Base-by-base conservation (phyloP, 306 rosid species). In the Castanospermum australe region DNA sequence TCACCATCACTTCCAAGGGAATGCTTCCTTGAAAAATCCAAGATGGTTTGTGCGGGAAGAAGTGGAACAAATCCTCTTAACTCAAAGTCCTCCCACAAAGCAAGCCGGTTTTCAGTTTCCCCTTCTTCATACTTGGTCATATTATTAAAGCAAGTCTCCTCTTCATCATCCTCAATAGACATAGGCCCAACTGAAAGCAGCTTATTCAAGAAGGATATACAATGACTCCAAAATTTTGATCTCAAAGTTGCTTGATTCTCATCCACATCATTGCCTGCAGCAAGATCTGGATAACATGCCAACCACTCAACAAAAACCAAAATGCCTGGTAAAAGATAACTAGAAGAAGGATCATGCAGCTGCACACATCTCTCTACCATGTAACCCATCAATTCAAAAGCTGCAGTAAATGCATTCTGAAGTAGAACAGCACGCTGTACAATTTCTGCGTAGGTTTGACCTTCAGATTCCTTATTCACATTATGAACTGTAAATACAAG, bases 61-160 rank as follows among this genome's bases (percentile, higher is more conserved):
- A 94, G 97, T 22, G 98, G 97, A 90, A 85, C 8, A 67, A 90
- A 94, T 65, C 98, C 98, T 85, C 97, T 90, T 72, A 94, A 84
- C 86, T 94, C 97, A 70, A 89, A 78, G 89, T 94, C 98, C 78
- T 94, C 97, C 86, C 86, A 87, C 80, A 92, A 80, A 79, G 97
- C 98, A 88, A 86, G 89, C 56, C 92, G 85, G 44, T 92, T 94
- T 74, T 92, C 98, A 56, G 94, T 90, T 78, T 92, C 91, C 21
- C 94, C 98, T 81, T 94, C 98, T 75, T 92, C 97, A 66, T 92
- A 94, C 83, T 81, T 89, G 83, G 91, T 90, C 92, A 87, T 84
- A 83, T 92, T 90, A 78, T 83, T 86, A 85, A 94, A 94, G 89
- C 93, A 92, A 50, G 87, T 84, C 44, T 90, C 96, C 24, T 92